A percentile compares a stretch with the other conserved stretches of the same genome.
phyloP scores from a whole-genome alignment of 1,284 basidiomycete species.

The Cutaneotrichosporon sp. region DNA sequence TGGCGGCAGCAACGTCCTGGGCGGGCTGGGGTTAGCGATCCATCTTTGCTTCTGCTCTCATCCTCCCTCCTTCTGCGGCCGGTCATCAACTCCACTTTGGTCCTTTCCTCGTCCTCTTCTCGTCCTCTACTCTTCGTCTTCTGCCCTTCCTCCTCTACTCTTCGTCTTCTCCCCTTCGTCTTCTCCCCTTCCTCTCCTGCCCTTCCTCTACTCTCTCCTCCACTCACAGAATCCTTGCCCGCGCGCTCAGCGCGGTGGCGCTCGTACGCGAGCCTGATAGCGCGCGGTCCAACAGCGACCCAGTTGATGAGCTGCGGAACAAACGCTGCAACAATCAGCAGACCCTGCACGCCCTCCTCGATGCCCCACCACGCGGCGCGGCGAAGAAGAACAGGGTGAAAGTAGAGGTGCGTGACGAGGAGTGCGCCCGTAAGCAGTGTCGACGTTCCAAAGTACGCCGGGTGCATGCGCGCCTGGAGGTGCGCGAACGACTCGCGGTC shows the following conservation, averaged over 20 bases:
- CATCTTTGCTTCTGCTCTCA: not conserved
- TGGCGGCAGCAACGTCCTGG: conserved; percentile 65
- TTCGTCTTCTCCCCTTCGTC: no score
- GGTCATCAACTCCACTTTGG: not conserved
- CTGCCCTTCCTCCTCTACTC: not conserved
- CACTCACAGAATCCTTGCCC: conserved; percentile 63
- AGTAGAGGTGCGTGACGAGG: conserved; percentile 63
- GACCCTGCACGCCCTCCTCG: conserved; percentile 69
- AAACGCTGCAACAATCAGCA: conserved; percentile 60
- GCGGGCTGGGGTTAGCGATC: conserved; percentile 59
- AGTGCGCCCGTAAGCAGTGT: conserved; percentile 61
- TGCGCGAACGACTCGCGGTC: conserved; percentile 68
- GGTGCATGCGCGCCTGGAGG: conserved; percentile 71
- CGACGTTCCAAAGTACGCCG: conserved; percentile 69
- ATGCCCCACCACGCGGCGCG: conserved; percentile 49
- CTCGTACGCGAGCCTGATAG: conserved; percentile 62
- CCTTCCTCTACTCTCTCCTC: not conserved
- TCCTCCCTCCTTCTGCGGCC: not conserved
- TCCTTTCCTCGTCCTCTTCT: not conserved
- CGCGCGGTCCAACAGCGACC: conserved; percentile 45
- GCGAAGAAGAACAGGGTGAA: conserved; percentile 63
- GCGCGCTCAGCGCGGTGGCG: conserved; percentile 70
- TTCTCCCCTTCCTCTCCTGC: no score
- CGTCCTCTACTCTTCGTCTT: not conserved
- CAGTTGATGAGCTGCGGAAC: conserved; percentile 57